Evolutionary conservation across 371 early-diverging fungal species (phyloP).

Genomic region (Fennellomyces sp.): DNA sequence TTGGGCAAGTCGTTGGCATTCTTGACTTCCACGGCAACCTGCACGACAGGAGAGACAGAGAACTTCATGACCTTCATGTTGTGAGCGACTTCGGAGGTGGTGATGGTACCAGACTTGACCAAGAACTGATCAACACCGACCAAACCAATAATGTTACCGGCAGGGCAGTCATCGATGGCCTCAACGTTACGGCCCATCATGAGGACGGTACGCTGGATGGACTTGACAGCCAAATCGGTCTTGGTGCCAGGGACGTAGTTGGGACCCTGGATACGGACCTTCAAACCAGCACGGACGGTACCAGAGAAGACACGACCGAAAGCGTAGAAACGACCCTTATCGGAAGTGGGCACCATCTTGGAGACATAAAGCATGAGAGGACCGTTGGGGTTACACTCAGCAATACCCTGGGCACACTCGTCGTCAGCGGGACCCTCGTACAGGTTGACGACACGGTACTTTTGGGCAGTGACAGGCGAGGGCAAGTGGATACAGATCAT

Average conservation of each 20-base stretch:
- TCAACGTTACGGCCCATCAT: slow-evolving; percentile 99
- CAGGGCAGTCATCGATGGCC: slow-evolving; percentile 98
- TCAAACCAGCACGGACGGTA: slow-evolving; percentile 95
- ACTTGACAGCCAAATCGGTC: slow-evolving; percentile 93
- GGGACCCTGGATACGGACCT: slow-evolving; percentile 99
- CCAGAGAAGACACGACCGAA: slow-evolving; percentile 99
- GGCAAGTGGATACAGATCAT: slow-evolving; percentile 99
- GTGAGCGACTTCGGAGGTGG: slow-evolving; percentile 91
- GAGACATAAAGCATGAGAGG: slow-evolving; percentile 99
- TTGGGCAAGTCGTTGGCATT: slow-evolving; percentile 98
- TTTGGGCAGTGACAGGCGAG: slow-evolving; percentile 93
- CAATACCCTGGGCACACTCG: slow-evolving; percentile 89
- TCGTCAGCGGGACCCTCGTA: slow-evolving; percentile 99
- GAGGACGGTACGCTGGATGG: slow-evolving; percentile 95
- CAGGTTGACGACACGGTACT: slow-evolving; percentile 89
- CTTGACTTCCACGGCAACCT: slow-evolving; percentile 96
- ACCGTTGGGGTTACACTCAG: slow-evolving; percentile 87
- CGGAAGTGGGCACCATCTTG: slow-evolving; percentile 99
- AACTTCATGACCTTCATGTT: slow-evolving; percentile 99
- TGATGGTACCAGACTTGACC: slow-evolving; percentile 99
- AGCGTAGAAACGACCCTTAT: slow-evolving; percentile 99
- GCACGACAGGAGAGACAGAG: slow-evolving; percentile 99
- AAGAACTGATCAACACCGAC: slow-evolving; percentile 99
- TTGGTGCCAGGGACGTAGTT: slow-evolving; percentile 94
- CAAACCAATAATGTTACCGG: slow-evolving; percentile 99